Base-by-base conservation (phyloP, 805 yeast genomes). In the Hanseniaspora lindneri region DNA sequence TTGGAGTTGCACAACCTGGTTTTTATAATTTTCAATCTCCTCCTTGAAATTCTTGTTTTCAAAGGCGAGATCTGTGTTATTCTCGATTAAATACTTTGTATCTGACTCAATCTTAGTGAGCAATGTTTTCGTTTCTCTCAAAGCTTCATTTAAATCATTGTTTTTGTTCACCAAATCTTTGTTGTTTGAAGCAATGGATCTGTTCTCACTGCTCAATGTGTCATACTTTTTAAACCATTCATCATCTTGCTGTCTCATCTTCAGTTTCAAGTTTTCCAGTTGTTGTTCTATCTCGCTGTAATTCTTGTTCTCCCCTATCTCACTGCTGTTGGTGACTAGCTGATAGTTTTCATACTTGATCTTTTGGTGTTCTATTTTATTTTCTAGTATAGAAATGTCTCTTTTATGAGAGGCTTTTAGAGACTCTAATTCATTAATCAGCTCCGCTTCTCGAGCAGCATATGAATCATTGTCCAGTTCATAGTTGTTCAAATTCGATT, bases 161-260 rank as follows among this genome's bases (percentile, higher is more conserved):
- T 65, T 36, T 60, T 61, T 39, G 56, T 57, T 34, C 59, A 57
- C 41, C 69, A 54, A 5, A 61, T 63, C 30, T 68, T 34, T 37
- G 23, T 34, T 4, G 8, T 6, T 21, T 6, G 19, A 16, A 16
- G 20, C 28, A 1, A 37, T 14, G 5, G 36, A 23, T 1, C 30
- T 72, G 7, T 74, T 59, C 46, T 76, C 77, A 41, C 57, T 59
- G 51, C 74, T 73, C n/a, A 72, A 54, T 14, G 55, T 50, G 4
- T 73, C 60, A 17, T 79, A 68, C 50, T 73, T 74, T 8, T 65
- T 60, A 52, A 71, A 66, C 51, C 86, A 68, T 3, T 77, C 69
- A 34, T 81, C 73, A 61, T 92, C 96, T 37, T 86, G 78, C 17
- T 77, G 67, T 50, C 81, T 79, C 94, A 95, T 85, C 60, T 81